Base-by-base conservation (phyloP, 208 protist genomes). In the Strigomonas culicis region DNA sequence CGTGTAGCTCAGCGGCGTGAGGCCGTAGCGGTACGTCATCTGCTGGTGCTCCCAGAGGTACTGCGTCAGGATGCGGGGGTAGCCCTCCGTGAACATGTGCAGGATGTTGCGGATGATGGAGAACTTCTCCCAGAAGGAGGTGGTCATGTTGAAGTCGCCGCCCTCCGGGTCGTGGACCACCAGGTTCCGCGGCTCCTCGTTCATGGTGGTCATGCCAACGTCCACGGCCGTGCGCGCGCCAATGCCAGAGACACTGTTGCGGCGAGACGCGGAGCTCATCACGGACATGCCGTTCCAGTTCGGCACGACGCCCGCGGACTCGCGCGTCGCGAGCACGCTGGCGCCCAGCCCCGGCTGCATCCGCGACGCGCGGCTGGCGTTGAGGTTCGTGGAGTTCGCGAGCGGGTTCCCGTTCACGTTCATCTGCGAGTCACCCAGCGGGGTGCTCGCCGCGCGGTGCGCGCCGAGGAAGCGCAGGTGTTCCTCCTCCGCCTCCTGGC, bases 1-100 rank as follows among this genome's bases (percentile, higher is more conserved):
- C 53, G 87, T 89, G 70, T 87, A 89, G 59, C 75, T 77, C 25
- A 93, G 59, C 32, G 90, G 86, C 17, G 63, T 65, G 56, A 93
- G 79, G 34, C 85, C 83, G 77, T 90, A 91, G 52, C 77, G 75
- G 47, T 76, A 71, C 73, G 85, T 79, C 85, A 93, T 86, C 41
- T 74, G 59, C 31, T 68, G 68, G 65, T 93, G 82, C 75, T 95
- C 83, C 84, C 86, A 92, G n/a, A 96, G 73, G 77, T 96, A 96
- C 65, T 87, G 85, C 32, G 86, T 82, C 50, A 96, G 66, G 75
- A 96, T 90, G 60, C 86, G 86, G 19, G 90, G 90, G 59, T 93
- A 96, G 57, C 87, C 90, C 63, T 93, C 86, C 32, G 83, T 91
- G 79, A 90, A 90, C 87, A 96, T 96, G 76, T 96, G 90, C n/a